Conservation (phyloP, 345 rosid species). For the Aegle marmelos region DNA sequence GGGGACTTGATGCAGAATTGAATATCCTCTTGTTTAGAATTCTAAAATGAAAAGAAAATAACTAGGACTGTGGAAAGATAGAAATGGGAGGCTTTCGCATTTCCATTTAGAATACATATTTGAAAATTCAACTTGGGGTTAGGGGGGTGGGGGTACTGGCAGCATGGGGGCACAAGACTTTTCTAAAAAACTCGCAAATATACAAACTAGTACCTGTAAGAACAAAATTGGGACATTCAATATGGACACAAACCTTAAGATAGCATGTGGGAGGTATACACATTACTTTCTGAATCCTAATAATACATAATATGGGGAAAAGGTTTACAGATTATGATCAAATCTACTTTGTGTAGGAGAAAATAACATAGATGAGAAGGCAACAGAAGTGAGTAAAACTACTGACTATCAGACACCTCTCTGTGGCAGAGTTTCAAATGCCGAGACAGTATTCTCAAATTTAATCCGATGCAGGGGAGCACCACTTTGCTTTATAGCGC, state of each 20-base stretch:
- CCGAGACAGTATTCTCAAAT: slow-evolving; percentile 96
- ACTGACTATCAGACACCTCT: slow-evolving; percentile 49
- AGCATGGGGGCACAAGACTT: no score
- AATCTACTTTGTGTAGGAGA: neutral
- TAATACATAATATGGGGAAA: neutral
- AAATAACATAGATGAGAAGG: neutral
- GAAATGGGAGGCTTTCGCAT: no score
- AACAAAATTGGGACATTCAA: neutral
- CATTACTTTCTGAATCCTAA: neutral
- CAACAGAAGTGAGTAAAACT: slow-evolving; percentile 1
- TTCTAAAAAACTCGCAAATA: no score
- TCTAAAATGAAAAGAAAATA: no score
- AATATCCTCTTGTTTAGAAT: no score
- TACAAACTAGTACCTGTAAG: no score
- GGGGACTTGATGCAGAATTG: no score
- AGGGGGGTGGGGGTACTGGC: no score
- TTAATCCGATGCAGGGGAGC: slow-evolving; percentile 87
- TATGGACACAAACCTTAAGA: neutral
- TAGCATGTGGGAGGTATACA: neutral
- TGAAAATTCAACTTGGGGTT: no score
- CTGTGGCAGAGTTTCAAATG: slow-evolving; percentile 93
- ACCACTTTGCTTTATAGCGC: slow-evolving; percentile 96
- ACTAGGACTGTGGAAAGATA: no score
- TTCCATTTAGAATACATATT: no score
- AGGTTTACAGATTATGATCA: neutral